Conservation (phyloP, 2,329 filamentous ascomycete species). For the Zalaria obscura region DNA sequence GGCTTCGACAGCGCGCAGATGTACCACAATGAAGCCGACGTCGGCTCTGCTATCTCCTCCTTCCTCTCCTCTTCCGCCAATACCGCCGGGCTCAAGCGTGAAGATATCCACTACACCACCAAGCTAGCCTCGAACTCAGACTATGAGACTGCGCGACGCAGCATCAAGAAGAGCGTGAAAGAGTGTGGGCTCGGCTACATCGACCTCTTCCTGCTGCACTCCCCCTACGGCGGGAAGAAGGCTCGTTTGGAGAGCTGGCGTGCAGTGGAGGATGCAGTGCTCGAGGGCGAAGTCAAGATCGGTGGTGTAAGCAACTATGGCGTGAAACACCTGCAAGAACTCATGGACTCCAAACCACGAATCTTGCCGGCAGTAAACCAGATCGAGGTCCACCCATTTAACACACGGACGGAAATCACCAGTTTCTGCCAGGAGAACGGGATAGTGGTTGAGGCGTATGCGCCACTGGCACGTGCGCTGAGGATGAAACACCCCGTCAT, state of each 20-base stretch:
- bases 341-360: constrained; percentile 47
- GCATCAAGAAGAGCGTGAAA: constrained; percentile 51
- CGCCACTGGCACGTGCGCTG: constrained; percentile 57
- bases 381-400: constrained; percentile 73
- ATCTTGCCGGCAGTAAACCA: constrained; percentile 61
- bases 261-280: constrained; percentile 62
- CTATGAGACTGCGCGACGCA: constrained; percentile 53
- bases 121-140: constrained; percentile 56
- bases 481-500: constrained; percentile 56
- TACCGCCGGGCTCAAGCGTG: constrained; percentile 39
- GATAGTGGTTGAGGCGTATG: constrained; percentile 67
- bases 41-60: constrained; percentile 48
- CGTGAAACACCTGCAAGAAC: constrained; percentile 56
- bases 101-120: constrained; percentile 66
- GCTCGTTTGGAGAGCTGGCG: constrained; percentile 60
- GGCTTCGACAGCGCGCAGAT: constrained; percentile 47
- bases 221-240: constrained; percentile 58
- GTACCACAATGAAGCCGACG: constrained; percentile 59
- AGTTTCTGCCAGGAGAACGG: constrained; percentile 49
- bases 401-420: constrained; percentile 54
- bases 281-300: constrained; percentile 53
- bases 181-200: constrained; percentile 58
- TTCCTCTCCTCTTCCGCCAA: constrained; percentile 39
- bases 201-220: constrained; percentile 68
- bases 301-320: constrained; percentile 72